phyloP scores from a whole-genome alignment of 1,284 basidiomycete genomes.

The Ustilago xerochloae region DNA sequence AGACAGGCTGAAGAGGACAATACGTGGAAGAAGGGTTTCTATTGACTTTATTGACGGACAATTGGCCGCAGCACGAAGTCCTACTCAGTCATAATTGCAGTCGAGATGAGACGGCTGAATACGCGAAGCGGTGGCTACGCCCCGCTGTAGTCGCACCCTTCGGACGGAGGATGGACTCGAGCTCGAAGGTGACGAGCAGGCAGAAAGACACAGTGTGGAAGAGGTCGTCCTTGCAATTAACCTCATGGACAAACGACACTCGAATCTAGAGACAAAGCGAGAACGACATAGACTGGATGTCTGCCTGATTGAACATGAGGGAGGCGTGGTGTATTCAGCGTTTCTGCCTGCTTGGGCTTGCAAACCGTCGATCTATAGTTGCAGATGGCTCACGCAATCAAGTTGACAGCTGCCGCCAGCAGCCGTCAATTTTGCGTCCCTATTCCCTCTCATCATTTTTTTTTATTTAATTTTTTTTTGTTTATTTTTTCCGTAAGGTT shows the following conservation, averaged over 20 bases:
- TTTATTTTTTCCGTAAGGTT: not conserved
- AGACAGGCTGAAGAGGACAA: not conserved
- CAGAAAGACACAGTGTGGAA: not conserved
- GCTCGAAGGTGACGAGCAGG: too few species aligned
- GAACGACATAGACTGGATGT: too few species aligned
- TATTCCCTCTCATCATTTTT: not conserved
- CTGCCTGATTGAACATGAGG: not conserved
- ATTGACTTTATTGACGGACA: not conserved
- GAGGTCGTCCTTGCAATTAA: too few species aligned
- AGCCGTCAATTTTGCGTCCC: conserved; percentile 6
- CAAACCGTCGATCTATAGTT: conserved; percentile 21
- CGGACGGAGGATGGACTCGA: too few species aligned
- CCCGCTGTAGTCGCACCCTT: too few species aligned
- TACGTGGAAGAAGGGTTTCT: not conserved
- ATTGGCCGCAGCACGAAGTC: not conserved
- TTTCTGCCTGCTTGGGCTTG: too few species aligned
- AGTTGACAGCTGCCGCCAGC: not conserved
- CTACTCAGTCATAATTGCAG: not conserved
- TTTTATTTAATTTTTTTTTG: too few species aligned
- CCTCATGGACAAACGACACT: not conserved
- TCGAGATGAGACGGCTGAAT: not conserved
- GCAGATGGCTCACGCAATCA: conserved; percentile 43
- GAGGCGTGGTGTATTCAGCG: conserved; percentile 1
- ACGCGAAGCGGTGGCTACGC: too few species aligned
- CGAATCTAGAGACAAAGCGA: not conserved